Evolutionary conservation across 192 early-diverging fungal genomes (phyloP).

Genomic region (Allomyces macrogynus): DNA sequence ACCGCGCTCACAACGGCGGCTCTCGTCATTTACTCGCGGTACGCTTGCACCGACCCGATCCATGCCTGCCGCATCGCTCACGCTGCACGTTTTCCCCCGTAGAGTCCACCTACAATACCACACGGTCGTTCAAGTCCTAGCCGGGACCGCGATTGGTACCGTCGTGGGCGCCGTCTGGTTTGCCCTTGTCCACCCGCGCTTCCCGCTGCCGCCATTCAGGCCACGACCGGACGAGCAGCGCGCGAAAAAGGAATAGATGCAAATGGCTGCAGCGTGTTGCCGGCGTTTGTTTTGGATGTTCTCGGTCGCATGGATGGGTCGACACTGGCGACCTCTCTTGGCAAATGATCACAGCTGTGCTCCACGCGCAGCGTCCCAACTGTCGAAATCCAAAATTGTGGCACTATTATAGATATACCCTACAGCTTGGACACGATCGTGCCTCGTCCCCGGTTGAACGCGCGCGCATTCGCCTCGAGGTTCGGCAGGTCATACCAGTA

Average conservation of each 20-base stretch:
- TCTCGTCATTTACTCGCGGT: neutral
- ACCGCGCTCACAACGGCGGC: conserved; percentile 4
- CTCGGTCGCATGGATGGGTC: no score
- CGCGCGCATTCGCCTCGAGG: neutral
- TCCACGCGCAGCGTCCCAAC: no score
- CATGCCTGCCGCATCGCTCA: neutral
- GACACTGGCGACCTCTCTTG: no score
- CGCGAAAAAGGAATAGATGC: no score
- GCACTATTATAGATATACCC: no score
- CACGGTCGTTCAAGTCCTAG: conserved; percentile 44
- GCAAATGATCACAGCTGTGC: no score
- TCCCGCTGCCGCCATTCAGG: no score
- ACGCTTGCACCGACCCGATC: neutral
- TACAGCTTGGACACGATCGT: no score
- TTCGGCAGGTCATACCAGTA: neutral
- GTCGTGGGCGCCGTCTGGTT: conserved; percentile 38
- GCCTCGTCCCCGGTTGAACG: neutral
- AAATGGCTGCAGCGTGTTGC: no score
- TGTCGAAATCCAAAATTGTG: no score
- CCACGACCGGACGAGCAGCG: no score
- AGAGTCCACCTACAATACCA: conserved; percentile 59
- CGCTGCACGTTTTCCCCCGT: neutral
- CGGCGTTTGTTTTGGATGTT: no score
- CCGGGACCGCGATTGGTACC: conserved; percentile 33
- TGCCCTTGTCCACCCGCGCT: conserved; percentile 6